These are phyloP conservation scores for Phytophthora pluvialis DNA, from an alignment of 352 stramenopile species.

Conservation along the genomic window DNA sequence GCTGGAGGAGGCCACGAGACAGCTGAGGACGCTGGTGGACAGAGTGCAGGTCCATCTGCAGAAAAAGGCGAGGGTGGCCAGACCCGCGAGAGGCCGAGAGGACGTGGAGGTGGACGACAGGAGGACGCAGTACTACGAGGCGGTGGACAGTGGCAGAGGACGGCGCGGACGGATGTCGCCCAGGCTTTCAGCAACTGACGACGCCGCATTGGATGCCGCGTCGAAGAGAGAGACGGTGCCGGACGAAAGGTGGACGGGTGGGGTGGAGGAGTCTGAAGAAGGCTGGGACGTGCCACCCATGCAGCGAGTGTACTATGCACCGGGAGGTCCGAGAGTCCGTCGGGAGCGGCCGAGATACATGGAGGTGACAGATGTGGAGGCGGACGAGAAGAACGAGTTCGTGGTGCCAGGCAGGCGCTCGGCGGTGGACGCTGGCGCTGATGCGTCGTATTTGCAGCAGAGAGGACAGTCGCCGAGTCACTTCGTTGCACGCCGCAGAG, in stretches of 20 bases:
- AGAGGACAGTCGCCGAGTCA: slow-evolving; percentile 11
- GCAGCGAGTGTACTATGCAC: slow-evolving; percentile 27
- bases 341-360: slow-evolving; percentile 29
- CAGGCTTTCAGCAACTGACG: slow-evolving; percentile 1
- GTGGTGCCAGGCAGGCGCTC: not conserved
- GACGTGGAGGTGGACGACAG: slow-evolving; percentile 2
- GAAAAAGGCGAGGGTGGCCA: slow-evolving; percentile 40
- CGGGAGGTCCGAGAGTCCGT: not conserved
- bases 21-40: slow-evolving; percentile 55
- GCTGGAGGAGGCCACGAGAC: slow-evolving; percentile 52
- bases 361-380: slow-evolving; percentile 21
- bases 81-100: not conserved
- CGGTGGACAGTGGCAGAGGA: not conserved
- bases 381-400: slow-evolving; percentile 42
- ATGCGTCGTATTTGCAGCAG: slow-evolving; percentile 20
- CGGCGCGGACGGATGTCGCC: slow-evolving; percentile 6
- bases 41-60: slow-evolving; percentile 58
- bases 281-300: slow-evolving; percentile 9
- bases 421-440: not conserved
- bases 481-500: slow-evolving; percentile 27
- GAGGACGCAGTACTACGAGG: slow-evolving; percentile 3
- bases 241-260: slow-evolving; percentile 12
- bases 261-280: slow-evolving; percentile 6
- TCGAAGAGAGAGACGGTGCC: slow-evolving; percentile 9
- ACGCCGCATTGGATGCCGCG: not conserved